A percentile compares a stretch with the other conserved stretches of the same genome.
phyloP scores from a whole-genome alignment of 2,329 filamentous ascomycete genomes.

The Apiospora kogelbergensis region DNA sequence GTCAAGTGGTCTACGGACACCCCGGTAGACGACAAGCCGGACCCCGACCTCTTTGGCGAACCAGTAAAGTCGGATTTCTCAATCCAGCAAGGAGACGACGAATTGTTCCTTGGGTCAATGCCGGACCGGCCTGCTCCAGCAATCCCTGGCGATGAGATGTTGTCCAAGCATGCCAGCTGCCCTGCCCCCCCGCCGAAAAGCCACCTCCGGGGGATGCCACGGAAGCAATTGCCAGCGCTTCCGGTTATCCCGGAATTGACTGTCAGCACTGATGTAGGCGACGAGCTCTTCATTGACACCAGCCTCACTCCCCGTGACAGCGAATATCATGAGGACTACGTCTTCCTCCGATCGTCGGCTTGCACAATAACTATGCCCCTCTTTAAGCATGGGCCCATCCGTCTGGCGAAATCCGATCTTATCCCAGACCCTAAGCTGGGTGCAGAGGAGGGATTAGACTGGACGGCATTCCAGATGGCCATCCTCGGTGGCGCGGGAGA shows the following conservation, averaged over 20 bases:
- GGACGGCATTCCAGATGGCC: slow-evolving; percentile 66
- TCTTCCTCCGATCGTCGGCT: slow-evolving; percentile 49
- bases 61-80: slow-evolving; percentile 25
- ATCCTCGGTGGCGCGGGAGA: slow-evolving; percentile 58
- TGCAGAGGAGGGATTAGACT: slow-evolving; percentile 56
- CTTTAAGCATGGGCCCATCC: slow-evolving; percentile 57
- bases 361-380: slow-evolving; percentile 49
- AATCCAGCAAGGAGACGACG: slow-evolving; percentile 18
- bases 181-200: slow-evolving; percentile 34
- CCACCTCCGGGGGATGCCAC: slow-evolving; percentile 21
- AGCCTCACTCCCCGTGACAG: not conserved
- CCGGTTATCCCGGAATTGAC: slow-evolving; percentile 30
- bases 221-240: slow-evolving; percentile 24
- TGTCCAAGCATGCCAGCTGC: slow-evolving; percentile 18
- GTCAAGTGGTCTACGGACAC: slow-evolving; percentile 29
- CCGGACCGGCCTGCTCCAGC: not conserved
- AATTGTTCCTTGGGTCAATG: slow-evolving; percentile 10
- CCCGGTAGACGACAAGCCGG: slow-evolving; percentile 27
- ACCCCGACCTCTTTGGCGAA: slow-evolving; percentile 24
- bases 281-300: not conserved
- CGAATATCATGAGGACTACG: slow-evolving; percentile 33
- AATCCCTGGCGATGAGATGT: not conserved
- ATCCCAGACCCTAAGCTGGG: slow-evolving; percentile 36
- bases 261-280: slow-evolving; percentile 12
- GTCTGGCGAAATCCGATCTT: slow-evolving; percentile 47